These are phyloP conservation scores for Entomortierella lignicola DNA, from an alignment of 192 early-diverging fungal species.

Conservation along the genomic window DNA sequence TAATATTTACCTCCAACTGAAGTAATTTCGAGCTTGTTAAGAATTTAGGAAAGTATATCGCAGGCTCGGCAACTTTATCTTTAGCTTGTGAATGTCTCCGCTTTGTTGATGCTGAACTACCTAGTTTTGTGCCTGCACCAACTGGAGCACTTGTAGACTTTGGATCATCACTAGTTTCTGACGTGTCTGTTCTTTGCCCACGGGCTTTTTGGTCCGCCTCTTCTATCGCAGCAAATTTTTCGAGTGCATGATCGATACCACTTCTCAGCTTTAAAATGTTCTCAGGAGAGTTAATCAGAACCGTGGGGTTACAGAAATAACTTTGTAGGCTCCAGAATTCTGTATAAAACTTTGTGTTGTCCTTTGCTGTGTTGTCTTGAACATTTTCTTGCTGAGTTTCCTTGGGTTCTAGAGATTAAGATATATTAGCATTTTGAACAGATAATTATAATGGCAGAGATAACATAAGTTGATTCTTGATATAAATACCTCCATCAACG, in stretches of 20 bases:
- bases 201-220: conserved; percentile 26
- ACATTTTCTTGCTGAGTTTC: not conserved
- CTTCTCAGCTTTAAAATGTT: conserved; percentile 29
- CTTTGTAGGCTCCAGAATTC: conserved; percentile 85
- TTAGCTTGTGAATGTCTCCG: conserved; percentile 10
- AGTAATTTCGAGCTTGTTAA: conserved; percentile 78
- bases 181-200: conserved; percentile 9
- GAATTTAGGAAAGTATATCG: conserved; percentile 75
- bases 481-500: conserved; percentile 31
- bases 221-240: conserved; percentile 42
- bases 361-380: not conserved
- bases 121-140: not conserved
- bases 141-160: not conserved
- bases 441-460: not conserved
- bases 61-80: not conserved
- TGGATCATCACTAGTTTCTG: conserved; percentile 1
- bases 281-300: conserved; percentile 49
- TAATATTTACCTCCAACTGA: conserved; percentile 71
- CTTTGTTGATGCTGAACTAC: conserved; percentile 3
- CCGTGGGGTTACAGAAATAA: conserved; percentile 78
- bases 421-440: no score
- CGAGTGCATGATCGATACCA: conserved; percentile 51
- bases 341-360: conserved; percentile 62
- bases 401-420: not conserved
- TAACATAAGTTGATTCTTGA: not conserved